Conservation (phyloP, 1,139 yeast species). For the Meyerozyma elateridarum region DNA sequence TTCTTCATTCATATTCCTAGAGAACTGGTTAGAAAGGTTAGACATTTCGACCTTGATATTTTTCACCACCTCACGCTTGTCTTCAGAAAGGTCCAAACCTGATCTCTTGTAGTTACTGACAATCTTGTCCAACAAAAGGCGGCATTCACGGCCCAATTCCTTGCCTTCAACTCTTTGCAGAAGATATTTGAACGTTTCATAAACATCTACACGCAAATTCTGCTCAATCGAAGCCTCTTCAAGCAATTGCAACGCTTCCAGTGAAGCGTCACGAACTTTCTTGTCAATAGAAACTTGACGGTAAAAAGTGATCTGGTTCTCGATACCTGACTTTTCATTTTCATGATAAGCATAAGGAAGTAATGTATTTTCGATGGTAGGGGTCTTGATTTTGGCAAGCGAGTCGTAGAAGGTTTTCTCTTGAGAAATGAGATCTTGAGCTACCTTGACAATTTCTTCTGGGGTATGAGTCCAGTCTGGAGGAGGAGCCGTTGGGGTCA, state of each 20-base stretch:
- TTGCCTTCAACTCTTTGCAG: constrained; percentile 27
- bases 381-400: constrained; percentile 45
- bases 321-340: constrained; percentile 40
- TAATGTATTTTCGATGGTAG: constrained; percentile 49
- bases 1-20: constrained; percentile 69
- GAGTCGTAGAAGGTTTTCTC: constrained; percentile 47
- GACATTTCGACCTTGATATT: constrained; percentile 56
- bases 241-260: constrained; percentile 53
- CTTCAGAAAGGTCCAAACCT: constrained; percentile 60
- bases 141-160: constrained; percentile 49
- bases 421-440: constrained; percentile 42
- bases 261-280: constrained; percentile 65
- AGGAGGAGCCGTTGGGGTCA: constrained; percentile 7
- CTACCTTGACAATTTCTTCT: constrained; percentile 37
- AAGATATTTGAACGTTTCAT: constrained; percentile 50
- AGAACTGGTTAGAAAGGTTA: constrained; percentile 51
- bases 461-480: constrained; percentile 63
- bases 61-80: constrained; percentile 51
- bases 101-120: constrained; percentile 55
- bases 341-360: constrained; percentile 50
- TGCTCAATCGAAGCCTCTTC: constrained; percentile 59
- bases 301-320: constrained; percentile 55
- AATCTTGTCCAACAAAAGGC: constrained; percentile 52
- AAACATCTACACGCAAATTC: constrained; percentile 64
- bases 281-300: constrained; percentile 65